Conservation (phyloP, 345 rosid species). For the Rhodamnia rubescens region DNA sequence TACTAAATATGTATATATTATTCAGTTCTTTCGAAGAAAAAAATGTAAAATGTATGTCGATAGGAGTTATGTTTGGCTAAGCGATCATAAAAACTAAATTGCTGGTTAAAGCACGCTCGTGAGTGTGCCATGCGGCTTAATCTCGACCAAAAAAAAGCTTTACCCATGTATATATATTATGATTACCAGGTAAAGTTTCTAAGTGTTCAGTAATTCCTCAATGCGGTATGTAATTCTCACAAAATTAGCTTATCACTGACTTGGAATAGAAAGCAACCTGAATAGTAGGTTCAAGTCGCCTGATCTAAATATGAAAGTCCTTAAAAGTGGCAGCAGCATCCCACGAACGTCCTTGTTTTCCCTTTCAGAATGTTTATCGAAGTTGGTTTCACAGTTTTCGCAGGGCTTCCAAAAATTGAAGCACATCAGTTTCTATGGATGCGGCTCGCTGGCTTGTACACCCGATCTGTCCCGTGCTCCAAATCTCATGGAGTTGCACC, state of each 20-base stretch:
- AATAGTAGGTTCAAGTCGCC: too few relatives aligned
- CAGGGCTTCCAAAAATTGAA: neutral
- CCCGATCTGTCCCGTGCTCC: neutral
- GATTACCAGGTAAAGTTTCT: neutral
- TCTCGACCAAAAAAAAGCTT: too few relatives aligned
- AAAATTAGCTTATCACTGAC: neutral
- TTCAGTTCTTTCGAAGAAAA: neutral
- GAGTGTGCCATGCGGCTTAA: too few relatives aligned
- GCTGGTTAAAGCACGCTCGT: too few relatives aligned
- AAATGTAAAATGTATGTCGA: too few relatives aligned
- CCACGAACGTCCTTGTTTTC: fast-evolving
- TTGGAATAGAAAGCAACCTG: neutral
- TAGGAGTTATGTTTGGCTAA: neutral
- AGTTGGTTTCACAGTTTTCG: neutral
- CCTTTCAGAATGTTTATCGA: neutral
- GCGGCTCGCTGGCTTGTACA: neutral
- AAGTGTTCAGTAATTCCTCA: neutral
- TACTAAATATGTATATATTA: neutral
- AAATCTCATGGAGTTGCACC: neutral
- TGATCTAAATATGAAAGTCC: too few relatives aligned
- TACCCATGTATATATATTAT: neutral
- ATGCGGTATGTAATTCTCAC: neutral
- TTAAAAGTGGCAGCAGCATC: neutral
- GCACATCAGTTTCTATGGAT: fast-evolving
- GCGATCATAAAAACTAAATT: too few relatives aligned